phyloP scores from a whole-genome alignment of 2,329 filamentous ascomycete species.

The Fusarium metavorans region DNA sequence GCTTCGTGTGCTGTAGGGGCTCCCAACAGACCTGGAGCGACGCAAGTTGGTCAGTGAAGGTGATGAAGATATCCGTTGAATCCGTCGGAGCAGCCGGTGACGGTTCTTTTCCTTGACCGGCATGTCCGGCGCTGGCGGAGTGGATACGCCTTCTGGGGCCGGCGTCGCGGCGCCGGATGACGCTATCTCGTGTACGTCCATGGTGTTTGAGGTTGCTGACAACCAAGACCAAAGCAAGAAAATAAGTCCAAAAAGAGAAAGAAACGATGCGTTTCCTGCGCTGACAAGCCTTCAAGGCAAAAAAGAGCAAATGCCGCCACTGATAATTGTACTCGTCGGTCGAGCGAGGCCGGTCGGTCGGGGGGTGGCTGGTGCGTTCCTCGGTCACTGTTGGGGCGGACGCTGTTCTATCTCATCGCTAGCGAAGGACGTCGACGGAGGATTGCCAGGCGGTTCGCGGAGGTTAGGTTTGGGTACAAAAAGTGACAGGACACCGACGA shows the following conservation, averaged over 20 bases:
- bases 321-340: slow-evolving; percentile 9
- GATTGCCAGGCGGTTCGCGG: slow-evolving; percentile 5
- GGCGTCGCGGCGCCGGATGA: slow-evolving; percentile 44
- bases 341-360: slow-evolving; percentile 22
- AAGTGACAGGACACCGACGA: slow-evolving; percentile 1
- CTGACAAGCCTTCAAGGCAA: not conserved
- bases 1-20: slow-evolving; percentile 70
- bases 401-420: slow-evolving; percentile 42
- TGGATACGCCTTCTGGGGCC: slow-evolving; percentile 40
- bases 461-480: not conserved
- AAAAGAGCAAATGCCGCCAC: slow-evolving; percentile 1
- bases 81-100: slow-evolving; percentile 76
- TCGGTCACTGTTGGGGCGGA: slow-evolving; percentile 29
- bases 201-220: slow-evolving; percentile 15
- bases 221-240: not conserved
- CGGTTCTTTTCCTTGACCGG: slow-evolving; percentile 72
- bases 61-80: slow-evolving; percentile 86
- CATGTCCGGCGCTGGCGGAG: slow-evolving; percentile 44
- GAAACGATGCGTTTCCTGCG: not conserved
- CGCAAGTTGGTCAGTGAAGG: slow-evolving; percentile 75
- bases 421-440: slow-evolving; percentile 16
- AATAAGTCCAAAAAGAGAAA: not conserved
- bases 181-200: slow-evolving; percentile 42
- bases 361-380: slow-evolving; percentile 31
- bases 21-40: slow-evolving; percentile 74